Evolutionary conservation across 176 grass and related monocot species (phyloP), one percentile per base, ranked within the genome.

Genomic region (Triticum turgidum): DNA sequence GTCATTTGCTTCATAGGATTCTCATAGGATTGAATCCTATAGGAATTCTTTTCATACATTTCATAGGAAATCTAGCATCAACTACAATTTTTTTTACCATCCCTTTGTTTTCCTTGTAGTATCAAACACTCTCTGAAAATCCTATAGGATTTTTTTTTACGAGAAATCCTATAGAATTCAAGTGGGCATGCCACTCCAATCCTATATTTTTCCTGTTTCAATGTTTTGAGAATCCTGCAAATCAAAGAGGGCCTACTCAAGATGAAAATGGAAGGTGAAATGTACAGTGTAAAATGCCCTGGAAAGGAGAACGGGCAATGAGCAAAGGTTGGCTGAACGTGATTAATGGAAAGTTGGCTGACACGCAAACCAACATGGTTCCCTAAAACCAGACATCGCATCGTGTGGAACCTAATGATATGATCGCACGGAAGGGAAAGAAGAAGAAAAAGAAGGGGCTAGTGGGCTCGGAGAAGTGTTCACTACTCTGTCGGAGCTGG

Each of bases 341-440:
- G 79, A 29, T 77, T 77, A 49, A 0, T 51, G 9, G n/a, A 87
- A 80, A 85, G 58, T 49, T 42, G 0, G 22, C 79, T 87, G 61
- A 67, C 15, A 33, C 45, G 47, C 42, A 47, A 65, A 39, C 35
- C 56, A 39, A 44, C 75, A 79, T 65, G 64, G 61, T 69, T 69
- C 77, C 77, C 80, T 76, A 61, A 59, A 77, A 75, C 83, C 69
- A 76, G 83, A 77, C 69, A 77, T 11, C 1, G n/a, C 14, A 12
- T 17, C 25, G 59, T 34, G 68, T 47, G 5, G 51, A 61, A 8
- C 66, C 77, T 51, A 47, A 29, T 66, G 44, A 18, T 6, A 54
- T 17, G 59, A 49, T 89, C 58, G 24, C 68, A 44, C 1, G 22
- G 14, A 11, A 88, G 30, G 33, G 6, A 62, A 71, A 65, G 30